Base-by-base conservation (phyloP, 208 protist genomes). In the Phytomonas francai region DNA sequence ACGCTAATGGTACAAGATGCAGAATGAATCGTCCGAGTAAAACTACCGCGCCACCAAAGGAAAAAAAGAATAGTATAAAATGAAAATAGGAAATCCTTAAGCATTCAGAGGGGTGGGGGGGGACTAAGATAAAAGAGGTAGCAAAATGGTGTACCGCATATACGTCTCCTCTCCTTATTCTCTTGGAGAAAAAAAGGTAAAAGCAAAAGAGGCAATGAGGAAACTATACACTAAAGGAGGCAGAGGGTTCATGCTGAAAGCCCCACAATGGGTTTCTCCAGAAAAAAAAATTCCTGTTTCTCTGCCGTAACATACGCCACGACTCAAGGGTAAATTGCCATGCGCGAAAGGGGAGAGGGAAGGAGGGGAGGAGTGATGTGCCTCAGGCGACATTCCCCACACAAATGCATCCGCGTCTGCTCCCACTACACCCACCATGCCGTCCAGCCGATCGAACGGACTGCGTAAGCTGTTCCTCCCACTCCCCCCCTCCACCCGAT, bases 381-480 rank as follows among this genome's bases (percentile, higher is more conserved):
- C 72, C n/a, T n/a, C n/a, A n/a, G n/a, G n/a, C n/a, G n/a, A n/a
- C n/a, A n/a, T n/a, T n/a, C n/a, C n/a, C n/a, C n/a, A n/a, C n/a
- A n/a, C n/a, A n/a, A n/a, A n/a, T n/a, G n/a, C n/a, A n/a, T n/a
- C n/a, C n/a, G n/a, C n/a, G n/a, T n/a, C n/a, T n/a, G n/a, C n/a
- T n/a, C n/a, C n/a, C n/a, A n/a, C n/a, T n/a, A n/a, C n/a, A n/a
- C n/a, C n/a, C n/a, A n/a, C n/a, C n/a, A n/a, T n/a, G n/a, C n/a
- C n/a, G n/a, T n/a, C n/a, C n/a, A n/a, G n/a, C 63, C 73, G 69
- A 63, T 34, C 68, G 68, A 19, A 57, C 70, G 14, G 68, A n/a
- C 31, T 65, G 36, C 0, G 68, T 67, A 0, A 77, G 29, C 19
- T 70, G 45, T 28, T 68, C 67, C 36, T 60, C 69, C 8, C 66